These are phyloP conservation scores for Penicillium nucicola DNA, from an alignment of 495 filamentous ascomycete genomes.

Conservation along the genomic window DNA sequence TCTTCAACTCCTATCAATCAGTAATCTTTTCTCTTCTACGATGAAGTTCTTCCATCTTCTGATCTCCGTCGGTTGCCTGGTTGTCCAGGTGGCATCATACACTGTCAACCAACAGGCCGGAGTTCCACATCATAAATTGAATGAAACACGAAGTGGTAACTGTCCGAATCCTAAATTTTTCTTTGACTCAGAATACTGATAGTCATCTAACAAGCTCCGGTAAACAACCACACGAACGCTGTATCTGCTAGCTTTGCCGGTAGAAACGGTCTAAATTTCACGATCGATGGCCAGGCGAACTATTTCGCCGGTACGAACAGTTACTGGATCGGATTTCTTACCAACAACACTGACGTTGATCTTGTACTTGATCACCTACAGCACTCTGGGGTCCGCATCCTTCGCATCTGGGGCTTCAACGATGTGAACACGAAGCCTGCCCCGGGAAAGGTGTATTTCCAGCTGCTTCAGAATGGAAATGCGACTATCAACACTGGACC, in stretches of 20 bases:
- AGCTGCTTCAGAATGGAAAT: constrained; percentile 49
- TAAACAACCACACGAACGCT: not conserved
- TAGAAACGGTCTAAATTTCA: constrained; percentile 51
- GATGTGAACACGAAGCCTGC: constrained; percentile 50
- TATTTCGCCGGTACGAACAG: constrained; percentile 69
- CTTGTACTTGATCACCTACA: constrained; percentile 46
- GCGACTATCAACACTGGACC: constrained; percentile 66
- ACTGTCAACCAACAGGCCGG: too few species aligned
- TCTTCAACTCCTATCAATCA: not conserved
- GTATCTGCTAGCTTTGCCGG: too few species aligned
- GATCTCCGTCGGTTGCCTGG: not conserved
- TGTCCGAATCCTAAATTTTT: not conserved
- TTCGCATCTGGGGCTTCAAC: constrained; percentile 74
- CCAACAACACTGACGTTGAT: constrained; percentile 61
- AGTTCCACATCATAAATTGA: not conserved
- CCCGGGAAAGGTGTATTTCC: constrained; percentile 55
- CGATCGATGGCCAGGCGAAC: constrained; percentile 57
- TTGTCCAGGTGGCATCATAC: not conserved
- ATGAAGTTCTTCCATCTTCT: not conserved
- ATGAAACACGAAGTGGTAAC: not conserved
- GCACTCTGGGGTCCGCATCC: constrained; percentile 59
- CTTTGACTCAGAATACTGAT: not conserved
- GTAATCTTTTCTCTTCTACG: not conserved
- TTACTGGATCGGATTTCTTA: constrained; percentile 73
- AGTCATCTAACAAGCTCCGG: not conserved